A percentile compares a stretch with the other conserved stretches of the same genome.
phyloP scores from a whole-genome alignment of 129 eudicot genomes.

The Deinandra increscens region DNA sequence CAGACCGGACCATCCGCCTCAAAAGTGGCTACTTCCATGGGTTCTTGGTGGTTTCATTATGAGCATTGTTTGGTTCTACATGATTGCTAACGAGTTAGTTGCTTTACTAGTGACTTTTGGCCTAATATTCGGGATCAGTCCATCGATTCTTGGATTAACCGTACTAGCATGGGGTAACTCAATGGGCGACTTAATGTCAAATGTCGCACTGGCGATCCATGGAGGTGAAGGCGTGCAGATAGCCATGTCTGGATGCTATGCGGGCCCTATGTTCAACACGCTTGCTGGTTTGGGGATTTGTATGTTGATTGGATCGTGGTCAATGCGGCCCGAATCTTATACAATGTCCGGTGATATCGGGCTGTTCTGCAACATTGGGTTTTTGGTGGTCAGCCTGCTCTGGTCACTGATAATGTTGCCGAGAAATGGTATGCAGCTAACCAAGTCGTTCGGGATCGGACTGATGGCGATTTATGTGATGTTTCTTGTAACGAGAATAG shows the following conservation, averaged over 20 bases:
- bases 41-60: conserved; percentile 75
- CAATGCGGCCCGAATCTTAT: conserved; percentile 48
- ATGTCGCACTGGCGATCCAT: conserved; percentile 64
- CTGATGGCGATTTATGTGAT: conserved; percentile 56
- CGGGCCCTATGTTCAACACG: conserved; percentile 91
- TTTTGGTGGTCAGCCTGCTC: conserved; percentile 51
- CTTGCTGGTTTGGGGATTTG: conserved; percentile 77
- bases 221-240: conserved; percentile 83
- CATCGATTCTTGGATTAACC: conserved; percentile 75
- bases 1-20: conserved; percentile 56
- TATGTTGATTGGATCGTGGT: conserved; percentile 74
- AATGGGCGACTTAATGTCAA: conserved; percentile 82
- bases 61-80: conserved; percentile 93
- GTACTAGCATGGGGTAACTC: conserved; percentile 95
- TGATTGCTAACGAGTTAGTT: conserved; percentile 76
- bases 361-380: conserved; percentile 64
- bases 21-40: conserved; percentile 68
- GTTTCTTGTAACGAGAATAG: conserved; percentile 48
- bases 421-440: conserved; percentile 60
- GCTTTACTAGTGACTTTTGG: conserved; percentile 68
- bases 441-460: conserved; percentile 57
- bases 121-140: conserved; percentile 56
- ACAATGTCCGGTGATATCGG: conserved; percentile 51
- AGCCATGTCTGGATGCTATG: conserved; percentile 85
- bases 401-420: conserved; percentile 82